Percentiles rank a stretch among this genome's conserved stretches.
Conservation (phyloP, 257 asterid species). For the Solanum paucissectum region DNA sequence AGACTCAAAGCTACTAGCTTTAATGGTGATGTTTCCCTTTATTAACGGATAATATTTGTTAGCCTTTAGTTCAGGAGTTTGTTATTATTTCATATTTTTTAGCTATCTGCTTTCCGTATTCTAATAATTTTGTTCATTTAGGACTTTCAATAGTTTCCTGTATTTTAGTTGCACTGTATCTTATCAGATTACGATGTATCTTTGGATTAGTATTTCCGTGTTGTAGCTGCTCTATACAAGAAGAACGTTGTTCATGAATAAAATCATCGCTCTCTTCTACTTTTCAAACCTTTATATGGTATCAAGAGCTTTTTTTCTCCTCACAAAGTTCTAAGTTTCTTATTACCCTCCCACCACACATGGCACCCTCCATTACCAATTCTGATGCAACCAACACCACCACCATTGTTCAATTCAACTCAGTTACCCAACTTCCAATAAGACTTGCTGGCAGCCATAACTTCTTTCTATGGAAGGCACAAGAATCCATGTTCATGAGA, state of each 20-base stretch:
- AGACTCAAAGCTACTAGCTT: background rate
- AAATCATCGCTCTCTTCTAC: background rate
- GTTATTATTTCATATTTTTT: background rate
- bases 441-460: too few relatives aligned
- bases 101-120: background rate
- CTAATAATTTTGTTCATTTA: too few relatives aligned
- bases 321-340: background rate
- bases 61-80: background rate
- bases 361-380: background rate
- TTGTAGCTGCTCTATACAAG: background rate
- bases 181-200: background rate
- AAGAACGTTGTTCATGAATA: background rate
- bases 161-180: background rate
- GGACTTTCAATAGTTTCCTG: background rate
- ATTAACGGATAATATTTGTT: background rate
- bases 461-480: too few relatives aligned
- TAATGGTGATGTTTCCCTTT: background rate
- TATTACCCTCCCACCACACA: background rate
- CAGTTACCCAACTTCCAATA: too few relatives aligned
- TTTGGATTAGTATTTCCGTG: background rate
- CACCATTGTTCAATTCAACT: background rate
- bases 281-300: background rate
- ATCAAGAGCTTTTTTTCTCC: background rate
- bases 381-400: background rate
- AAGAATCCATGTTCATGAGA: too few relatives aligned